A percentile compares a stretch with the other conserved stretches of the same genome.
These are phyloP conservation scores for Caloboletus firmus DNA, from an alignment of 1,284 basidiomycete species.

Conservation along the genomic window DNA sequence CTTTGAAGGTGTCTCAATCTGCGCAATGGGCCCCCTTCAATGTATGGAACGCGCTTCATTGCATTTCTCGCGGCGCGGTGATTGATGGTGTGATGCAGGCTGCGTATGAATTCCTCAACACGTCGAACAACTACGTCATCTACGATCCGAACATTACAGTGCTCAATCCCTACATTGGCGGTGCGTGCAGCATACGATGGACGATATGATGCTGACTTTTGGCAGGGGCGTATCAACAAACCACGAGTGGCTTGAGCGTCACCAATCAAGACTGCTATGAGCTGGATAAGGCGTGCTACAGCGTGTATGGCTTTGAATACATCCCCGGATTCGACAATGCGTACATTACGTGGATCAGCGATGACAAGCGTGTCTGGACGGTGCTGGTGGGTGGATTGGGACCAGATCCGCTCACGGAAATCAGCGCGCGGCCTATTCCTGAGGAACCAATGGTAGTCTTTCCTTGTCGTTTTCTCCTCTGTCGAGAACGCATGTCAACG, in stretches of 20 bases:
- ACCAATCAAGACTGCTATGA: conserved; percentile 37
- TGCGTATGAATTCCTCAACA: conserved; percentile 32
- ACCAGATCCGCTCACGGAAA: conserved; percentile 42
- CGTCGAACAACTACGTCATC: conserved; percentile 27
- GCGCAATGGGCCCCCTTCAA: conserved; percentile 39
- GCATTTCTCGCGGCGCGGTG: neutral
- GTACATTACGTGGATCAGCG: conserved; percentile 51
- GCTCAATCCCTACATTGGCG: conserved; percentile 33
- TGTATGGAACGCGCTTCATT: conserved; percentile 15
- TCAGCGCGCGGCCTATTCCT: conserved; percentile 49
- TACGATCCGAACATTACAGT: conserved; percentile 29
- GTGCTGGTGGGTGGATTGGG: conserved; percentile 41
- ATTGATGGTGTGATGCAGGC: conserved; percentile 26
- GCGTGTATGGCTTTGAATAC: conserved; percentile 38
- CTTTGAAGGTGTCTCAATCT: conserved; percentile 34
- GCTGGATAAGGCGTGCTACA: conserved; percentile 29
- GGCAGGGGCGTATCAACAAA: conserved; percentile 35
- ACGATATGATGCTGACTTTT: conserved; percentile 1
- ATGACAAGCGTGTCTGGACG: conserved; percentile 47
- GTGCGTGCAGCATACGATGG: conserved; percentile 15
- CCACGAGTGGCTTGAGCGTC: conserved; percentile 33
- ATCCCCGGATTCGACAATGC: conserved; percentile 40
- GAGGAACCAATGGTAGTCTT: conserved; percentile 51
- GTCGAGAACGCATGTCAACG: neutral
- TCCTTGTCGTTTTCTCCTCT: neutral